Evolutionary conservation across 2,329 filamentous ascomycete genomes (phyloP), one percentile per base, ranked within the genome.

Genomic region (Tothia fuscella): DNA sequence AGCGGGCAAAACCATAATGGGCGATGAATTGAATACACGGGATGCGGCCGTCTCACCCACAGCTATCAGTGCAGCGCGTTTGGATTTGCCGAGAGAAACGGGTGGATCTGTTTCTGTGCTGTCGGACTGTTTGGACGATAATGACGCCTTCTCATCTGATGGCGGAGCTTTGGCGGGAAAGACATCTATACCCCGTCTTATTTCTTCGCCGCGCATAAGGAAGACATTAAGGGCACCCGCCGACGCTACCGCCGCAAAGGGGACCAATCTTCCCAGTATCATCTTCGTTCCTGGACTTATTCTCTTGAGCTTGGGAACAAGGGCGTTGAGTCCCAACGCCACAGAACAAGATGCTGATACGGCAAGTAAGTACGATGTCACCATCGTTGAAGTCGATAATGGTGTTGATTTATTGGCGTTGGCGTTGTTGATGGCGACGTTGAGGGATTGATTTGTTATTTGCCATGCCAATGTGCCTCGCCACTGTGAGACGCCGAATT

Each of bases 371-470:
- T 96, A 98, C 39, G 87, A 95, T 63, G 94, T 80, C 47, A 80
- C 74, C 48, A 98, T 79, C 51, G 85, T 83, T 17, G 76, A 75
- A 45, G 77, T 81, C 16, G 83, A 82, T 48, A 96, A 74, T 1
- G 89, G 86, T 3, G 86, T 88, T 29, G 87, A 94, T 63, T 98
- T 98, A 74, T 98, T 98, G 48, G 89, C 86, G 61, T 98, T 98
- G 57, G 89, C 84, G 59, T 78, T 87, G 72, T 98, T 98, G 71
- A 98, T 89, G 51, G 86, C 89, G 21, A 98, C 91, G 60, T 98
- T 98, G 53, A 98, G 80, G 10, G 88, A 95, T 67, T 98, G 91
- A 65, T 98, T 98, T 51, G 83, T 77, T 45, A 95, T 77, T 65
- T 98, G 91, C 91, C 91, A 98, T 50, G 81, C 80, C 28, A 96